Conservation (phyloP, 148 eudicot species). For the Rhododendron griersonianum region DNA sequence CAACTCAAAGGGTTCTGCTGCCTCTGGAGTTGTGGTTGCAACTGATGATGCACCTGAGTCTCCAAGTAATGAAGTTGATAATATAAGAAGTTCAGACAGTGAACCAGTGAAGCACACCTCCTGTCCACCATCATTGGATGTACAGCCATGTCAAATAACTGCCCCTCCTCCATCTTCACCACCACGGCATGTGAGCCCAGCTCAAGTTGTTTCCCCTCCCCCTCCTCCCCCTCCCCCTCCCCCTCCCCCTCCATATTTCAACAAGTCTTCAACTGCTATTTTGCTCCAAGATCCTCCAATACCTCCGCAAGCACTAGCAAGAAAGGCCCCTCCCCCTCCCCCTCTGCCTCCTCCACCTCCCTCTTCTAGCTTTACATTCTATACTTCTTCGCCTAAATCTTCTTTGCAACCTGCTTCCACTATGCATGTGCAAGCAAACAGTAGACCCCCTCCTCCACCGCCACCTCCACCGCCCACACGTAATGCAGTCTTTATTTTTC, state of each 20-base stretch:
- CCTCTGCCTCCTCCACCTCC: conserved; percentile 23
- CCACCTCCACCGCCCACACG: not conserved
- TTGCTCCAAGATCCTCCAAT: conserved; percentile 14
- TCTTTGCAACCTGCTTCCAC: conserved; percentile 8
- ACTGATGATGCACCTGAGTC: conserved; percentile 11
- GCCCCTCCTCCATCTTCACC: conserved; percentile 8
- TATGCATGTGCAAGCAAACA: conserved; percentile 12
- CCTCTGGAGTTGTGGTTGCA: conserved; percentile 8
- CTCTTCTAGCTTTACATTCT: conserved; percentile 16
- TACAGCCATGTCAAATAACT: conserved; percentile 12
- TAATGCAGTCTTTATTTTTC: not conserved
- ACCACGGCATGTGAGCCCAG: not conserved
- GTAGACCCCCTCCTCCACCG: conserved; percentile 9
- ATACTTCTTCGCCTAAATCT: conserved; percentile 10
- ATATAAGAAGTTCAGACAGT: conserved; percentile 13
- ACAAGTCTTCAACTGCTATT: not conserved
- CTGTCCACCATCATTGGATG: conserved; percentile 20
- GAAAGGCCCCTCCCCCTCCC: conserved; percentile 26
- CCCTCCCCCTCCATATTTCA: conserved; percentile 16
- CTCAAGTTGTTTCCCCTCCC: conserved; percentile 5
- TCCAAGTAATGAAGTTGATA: conserved; percentile 19
- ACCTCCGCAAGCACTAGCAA: conserved; percentile 20
- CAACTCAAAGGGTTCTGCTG: conserved; percentile 39
- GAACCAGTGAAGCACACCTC: conserved; percentile 12
- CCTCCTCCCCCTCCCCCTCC: conserved; percentile 3